Evolutionary conservation across 2,329 filamentous ascomycete species (phyloP).

Genomic region (Volutella citrinella): DNA sequence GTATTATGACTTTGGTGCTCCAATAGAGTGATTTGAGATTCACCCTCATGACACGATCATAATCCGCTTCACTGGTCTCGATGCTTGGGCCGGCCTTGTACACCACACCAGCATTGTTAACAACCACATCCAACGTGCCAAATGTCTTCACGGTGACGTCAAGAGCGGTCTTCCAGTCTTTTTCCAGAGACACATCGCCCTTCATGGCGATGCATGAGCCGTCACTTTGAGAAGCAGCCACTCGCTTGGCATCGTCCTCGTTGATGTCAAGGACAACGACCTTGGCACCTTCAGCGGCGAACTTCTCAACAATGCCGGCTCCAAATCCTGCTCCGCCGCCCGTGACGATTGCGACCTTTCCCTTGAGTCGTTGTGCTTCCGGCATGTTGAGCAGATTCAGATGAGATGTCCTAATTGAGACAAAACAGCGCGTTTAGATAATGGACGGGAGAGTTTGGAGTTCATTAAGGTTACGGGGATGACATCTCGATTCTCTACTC

Average conservation of each 20-base stretch:
- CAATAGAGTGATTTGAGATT: slow-evolving; percentile 6
- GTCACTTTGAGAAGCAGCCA: background rate
- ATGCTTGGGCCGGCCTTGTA: slow-evolving; percentile 4
- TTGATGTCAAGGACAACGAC: slow-evolving; percentile 4
- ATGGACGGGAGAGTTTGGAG: no score
- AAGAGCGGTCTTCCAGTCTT: slow-evolving; percentile 1
- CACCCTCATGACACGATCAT: slow-evolving; percentile 5
- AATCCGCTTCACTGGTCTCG: slow-evolving; percentile 6
- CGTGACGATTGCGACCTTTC: slow-evolving; percentile 5
- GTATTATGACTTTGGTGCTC: slow-evolving; percentile 5
- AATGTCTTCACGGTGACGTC: background rate
- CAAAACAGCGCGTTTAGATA: no score
- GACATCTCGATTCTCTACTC: no score
- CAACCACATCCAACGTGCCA: slow-evolving; percentile 4
- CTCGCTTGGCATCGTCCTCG: background rate
- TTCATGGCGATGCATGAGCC: background rate
- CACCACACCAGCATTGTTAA: slow-evolving; percentile 6
- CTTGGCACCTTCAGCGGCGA: slow-evolving; percentile 3
- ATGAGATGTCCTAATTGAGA: no score
- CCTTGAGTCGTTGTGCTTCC: slow-evolving; percentile 1
- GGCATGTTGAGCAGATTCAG: background rate
- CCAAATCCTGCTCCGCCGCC: slow-evolving; percentile 5
- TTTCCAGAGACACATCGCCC: slow-evolving; percentile 1
- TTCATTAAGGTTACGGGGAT: no score
- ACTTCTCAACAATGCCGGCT: slow-evolving; percentile 2